Evolutionary conservation across 1,284 basidiomycete genomes (phyloP).

Genomic region (Cryptococcus jaspeensis): DNA sequence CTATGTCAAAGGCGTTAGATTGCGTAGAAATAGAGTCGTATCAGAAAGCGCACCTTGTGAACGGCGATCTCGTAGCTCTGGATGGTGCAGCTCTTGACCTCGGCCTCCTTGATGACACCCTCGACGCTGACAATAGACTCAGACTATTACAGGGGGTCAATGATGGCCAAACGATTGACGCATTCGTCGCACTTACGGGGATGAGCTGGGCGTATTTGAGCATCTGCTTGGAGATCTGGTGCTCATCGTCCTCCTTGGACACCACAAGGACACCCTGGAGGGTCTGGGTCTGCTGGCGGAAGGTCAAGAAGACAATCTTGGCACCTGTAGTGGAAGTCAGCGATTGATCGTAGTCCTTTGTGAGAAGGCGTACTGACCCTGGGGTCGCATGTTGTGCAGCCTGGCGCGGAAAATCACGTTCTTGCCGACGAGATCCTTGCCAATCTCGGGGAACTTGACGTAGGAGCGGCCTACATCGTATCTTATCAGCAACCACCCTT

Average conservation of each 20-base stretch:
- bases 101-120: conserved; percentile 75
- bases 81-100: conserved; percentile 86
- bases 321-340: conserved; percentile 46
- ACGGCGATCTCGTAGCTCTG: conserved; percentile 87
- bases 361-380: conserved; percentile 58
- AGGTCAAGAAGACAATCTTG: conserved; percentile 92
- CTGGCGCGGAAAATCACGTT: conserved; percentile 82
- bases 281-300: conserved; percentile 85
- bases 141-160: conserved; percentile 46
- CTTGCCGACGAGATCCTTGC: conserved; percentile 69
- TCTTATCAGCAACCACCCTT: not conserved
- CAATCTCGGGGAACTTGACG: conserved; percentile 66
- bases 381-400: conserved; percentile 86
- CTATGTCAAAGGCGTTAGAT: conserved; percentile 51
- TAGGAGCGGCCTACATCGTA: conserved; percentile 53
- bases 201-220: conserved; percentile 84
- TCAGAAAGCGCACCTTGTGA: conserved; percentile 60
- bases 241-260: conserved; percentile 57
- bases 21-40: not conserved
- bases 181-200: conserved; percentile 44
- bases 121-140: conserved; percentile 94
- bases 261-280: conserved; percentile 84
- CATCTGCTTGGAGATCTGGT: conserved; percentile 95
- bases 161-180: not conserved
- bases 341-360: not conserved